Conservation (phyloP, 805 yeast genomes). For the Kurtzmaniella fragi region DNA sequence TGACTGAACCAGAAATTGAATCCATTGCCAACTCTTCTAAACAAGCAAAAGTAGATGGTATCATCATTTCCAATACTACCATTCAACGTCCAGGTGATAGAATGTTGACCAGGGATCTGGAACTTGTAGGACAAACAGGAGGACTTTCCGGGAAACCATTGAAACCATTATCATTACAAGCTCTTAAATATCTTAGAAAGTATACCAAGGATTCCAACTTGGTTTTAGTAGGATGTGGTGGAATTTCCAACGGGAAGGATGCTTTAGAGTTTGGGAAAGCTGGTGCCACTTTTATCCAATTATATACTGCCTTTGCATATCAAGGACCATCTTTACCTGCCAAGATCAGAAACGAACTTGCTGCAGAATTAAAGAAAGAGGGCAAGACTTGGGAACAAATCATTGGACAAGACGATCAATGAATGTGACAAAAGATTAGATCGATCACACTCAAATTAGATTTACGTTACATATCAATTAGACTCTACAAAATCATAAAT, state of each 20-base stretch:
- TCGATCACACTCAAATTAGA: no score
- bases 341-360: conserved; percentile 38
- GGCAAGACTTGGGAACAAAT: conserved; percentile 84
- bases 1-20: conserved; percentile 71
- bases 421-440: conserved; percentile 10
- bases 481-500: no score
- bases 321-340: conserved; percentile 81
- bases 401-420: conserved; percentile 55
- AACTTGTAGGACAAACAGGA: conserved; percentile 58
- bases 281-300: conserved; percentile 85
- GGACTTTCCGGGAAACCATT: conserved; percentile 93
- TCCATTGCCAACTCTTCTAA: conserved; percentile 81
- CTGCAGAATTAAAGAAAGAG: conserved; percentile 52
- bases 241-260: conserved; percentile 81
- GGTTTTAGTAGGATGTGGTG: conserved; percentile 91
- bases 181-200: conserved; percentile 66
- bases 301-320: conserved; percentile 88
- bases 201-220: conserved; percentile 69
- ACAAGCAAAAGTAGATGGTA: conserved; percentile 78
- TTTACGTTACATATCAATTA: no score
- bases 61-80: conserved; percentile 89
- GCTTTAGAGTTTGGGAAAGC: conserved; percentile 89
- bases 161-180: conserved; percentile 71
- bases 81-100: conserved; percentile 64
- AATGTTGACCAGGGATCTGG: conserved; percentile 44